Evolutionary conservation across 805 yeast genomes (phyloP), one percentile per base, ranked within the genome.

Genomic region (Spathaspora arborariae): DNA sequence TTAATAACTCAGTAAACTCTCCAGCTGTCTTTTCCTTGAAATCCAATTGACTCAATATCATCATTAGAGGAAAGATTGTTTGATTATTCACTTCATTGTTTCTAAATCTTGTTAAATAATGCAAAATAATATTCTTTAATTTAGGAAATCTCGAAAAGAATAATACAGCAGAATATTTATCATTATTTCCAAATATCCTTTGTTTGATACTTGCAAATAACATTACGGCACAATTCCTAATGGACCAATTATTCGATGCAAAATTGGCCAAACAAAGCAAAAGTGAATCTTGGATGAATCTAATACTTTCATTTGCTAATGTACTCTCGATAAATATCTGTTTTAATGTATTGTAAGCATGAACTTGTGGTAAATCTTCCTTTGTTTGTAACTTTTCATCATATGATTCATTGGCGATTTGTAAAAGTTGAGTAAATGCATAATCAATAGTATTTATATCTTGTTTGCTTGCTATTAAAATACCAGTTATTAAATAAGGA

Each of bases 141-240:
- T 79, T 77, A 38, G 72, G 72, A 62, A 76, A 88, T 48, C 79
- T 78, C 2, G 83, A 69, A 60, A 92, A 92, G 58, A 92, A 91
- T 10, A 82, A 65, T 42, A 85, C 72, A 0, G 94, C 84, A 20
- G 84, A 74, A 49, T 71, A 57, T 45, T 71, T 69, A 39, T 72
- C 73, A 11, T 75, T 78, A 13, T 16, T 40, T 1, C 95, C 95
- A 64, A 92, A 91, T 4, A 94, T 58, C 49, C 92, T 75, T 49
- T 84, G 85, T 56, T 88, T 94, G 37, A 92, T 64, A 0, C 96
- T 82, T 0, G 96, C 84, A 61, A 90, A 92, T 36, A 92, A 72
- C 98, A 92, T 94, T 16, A 91, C 85, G 0, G 96, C 89, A 63
- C 97, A 88, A 60, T 92, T 92, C 58, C 96, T 75, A 21, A 92